Percentiles rank a stretch among this genome's conserved stretches.
These are phyloP conservation scores for Aspergillus japonicus DNA, from an alignment of 2,329 filamentous ascomycete species.

Conservation along the genomic window DNA sequence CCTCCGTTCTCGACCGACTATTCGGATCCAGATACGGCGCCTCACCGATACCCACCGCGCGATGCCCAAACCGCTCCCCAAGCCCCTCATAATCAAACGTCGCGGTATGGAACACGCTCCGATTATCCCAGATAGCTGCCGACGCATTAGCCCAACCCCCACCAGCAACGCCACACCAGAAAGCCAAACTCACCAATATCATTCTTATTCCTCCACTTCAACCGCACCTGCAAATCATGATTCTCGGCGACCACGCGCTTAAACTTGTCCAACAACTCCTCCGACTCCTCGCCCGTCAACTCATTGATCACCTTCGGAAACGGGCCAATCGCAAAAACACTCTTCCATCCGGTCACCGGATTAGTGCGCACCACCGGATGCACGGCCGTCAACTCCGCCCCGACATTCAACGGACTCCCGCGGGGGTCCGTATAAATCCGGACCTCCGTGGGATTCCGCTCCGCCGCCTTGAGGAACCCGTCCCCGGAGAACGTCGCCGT, in stretches of 20 bases:
- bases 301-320: slow-evolving; percentile 44
- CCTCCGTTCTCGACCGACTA: slow-evolving; percentile 27
- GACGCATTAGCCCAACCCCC: slow-evolving; percentile 32
- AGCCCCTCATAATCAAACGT: slow-evolving; percentile 52
- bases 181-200: slow-evolving; percentile 40
- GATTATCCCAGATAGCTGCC: slow-evolving; percentile 58
- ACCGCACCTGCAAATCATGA: slow-evolving; percentile 53
- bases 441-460: slow-evolving; percentile 25
- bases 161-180: neutral
- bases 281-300: slow-evolving; percentile 44
- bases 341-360: slow-evolving; percentile 64
- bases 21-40: slow-evolving; percentile 53
- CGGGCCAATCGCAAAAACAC: slow-evolving; percentile 48
- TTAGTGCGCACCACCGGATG: slow-evolving; percentile 62
- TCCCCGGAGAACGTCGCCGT: slow-evolving; percentile 38
- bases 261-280: slow-evolving; percentile 46
- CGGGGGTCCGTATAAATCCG: slow-evolving; percentile 30
- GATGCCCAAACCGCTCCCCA: slow-evolving; percentile 50
- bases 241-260: slow-evolving; percentile 45
- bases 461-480: slow-evolving; percentile 31
- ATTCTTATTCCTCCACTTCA: slow-evolving; percentile 51
- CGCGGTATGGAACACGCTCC: slow-evolving; percentile 55
- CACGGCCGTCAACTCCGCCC: slow-evolving; percentile 49
- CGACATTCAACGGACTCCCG: slow-evolving; percentile 59
- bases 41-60: slow-evolving; percentile 56